Evolutionary conservation across 2,329 filamentous ascomycete genomes (phyloP).

Genomic region (Colletotrichum musicola): DNA sequence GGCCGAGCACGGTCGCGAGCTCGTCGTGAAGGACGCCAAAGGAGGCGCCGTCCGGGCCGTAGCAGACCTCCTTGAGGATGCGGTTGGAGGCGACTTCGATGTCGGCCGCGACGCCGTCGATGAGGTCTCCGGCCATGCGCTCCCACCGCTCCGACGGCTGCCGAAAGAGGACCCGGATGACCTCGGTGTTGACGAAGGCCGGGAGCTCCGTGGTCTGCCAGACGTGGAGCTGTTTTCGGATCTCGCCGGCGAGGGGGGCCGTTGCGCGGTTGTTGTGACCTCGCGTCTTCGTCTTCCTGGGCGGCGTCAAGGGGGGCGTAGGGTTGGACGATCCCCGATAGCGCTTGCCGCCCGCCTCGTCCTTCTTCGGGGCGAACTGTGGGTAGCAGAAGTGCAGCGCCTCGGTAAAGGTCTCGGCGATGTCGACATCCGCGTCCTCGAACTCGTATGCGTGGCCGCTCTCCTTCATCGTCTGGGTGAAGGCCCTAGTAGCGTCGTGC

Average conservation of each 20-base stretch:
- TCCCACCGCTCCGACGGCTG: too few species aligned
- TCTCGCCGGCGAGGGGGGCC: too few species aligned
- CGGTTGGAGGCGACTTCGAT: too few species aligned
- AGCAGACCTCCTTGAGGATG: too few species aligned
- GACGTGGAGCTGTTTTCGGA: constrained; percentile 42
- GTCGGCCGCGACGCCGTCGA: too few species aligned
- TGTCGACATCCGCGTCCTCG: constrained; percentile 42
- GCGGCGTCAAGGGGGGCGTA: too few species aligned
- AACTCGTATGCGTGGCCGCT: constrained; percentile 46
- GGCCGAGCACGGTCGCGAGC: constrained; percentile 15
- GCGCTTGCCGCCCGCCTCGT: too few species aligned
- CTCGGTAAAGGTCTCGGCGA: constrained; percentile 1
- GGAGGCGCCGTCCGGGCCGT: too few species aligned
- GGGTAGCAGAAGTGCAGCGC: neutral
- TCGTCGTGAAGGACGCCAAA: too few species aligned
- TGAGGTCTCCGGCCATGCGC: too few species aligned
- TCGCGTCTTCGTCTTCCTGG: constrained; percentile 9
- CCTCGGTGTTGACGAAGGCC: constrained; percentile 48
- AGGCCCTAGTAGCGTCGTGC: constrained; percentile 40
- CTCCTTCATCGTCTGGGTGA: constrained; percentile 45
- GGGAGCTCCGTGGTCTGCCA: constrained; percentile 49
- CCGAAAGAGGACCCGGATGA: constrained; percentile 47
- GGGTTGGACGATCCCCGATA: too few species aligned
- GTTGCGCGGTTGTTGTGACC: too few species aligned
- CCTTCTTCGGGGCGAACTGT: neutral